Evolutionary conservation across 2,329 filamentous ascomycete species (phyloP).

Genomic region (Eutypella sp.): DNA sequence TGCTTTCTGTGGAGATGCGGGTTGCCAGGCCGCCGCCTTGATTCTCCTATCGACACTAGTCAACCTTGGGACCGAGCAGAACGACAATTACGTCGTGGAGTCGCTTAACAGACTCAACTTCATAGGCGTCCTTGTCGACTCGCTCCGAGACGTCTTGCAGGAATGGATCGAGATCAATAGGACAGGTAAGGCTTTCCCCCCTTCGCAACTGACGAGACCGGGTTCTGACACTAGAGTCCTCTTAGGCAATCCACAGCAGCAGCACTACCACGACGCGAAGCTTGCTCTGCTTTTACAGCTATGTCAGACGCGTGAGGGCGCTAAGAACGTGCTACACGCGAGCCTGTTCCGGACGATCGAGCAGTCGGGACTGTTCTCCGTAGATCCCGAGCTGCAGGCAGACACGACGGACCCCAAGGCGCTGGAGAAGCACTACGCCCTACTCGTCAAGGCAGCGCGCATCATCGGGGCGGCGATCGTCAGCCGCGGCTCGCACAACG

Average conservation of each 20-base stretch:
- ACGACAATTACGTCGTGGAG: conserved; percentile 71
- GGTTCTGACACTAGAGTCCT: conserved; percentile 10
- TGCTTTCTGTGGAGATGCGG: conserved; percentile 76
- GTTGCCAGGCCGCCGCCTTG: conserved; percentile 79
- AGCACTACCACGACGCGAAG: conserved; percentile 61
- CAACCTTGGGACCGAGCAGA: conserved; percentile 65
- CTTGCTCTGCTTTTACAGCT: conserved; percentile 79
- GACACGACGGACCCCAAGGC: conserved; percentile 65
- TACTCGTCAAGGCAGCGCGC: conserved; percentile 75
- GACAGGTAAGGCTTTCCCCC: conserved; percentile 42
- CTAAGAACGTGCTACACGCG: conserved; percentile 80
- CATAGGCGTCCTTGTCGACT: conserved; percentile 83
- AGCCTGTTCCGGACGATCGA: conserved; percentile 80
- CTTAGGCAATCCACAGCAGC: conserved; percentile 36
- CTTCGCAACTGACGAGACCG: conserved; percentile 8
- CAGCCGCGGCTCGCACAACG: conserved; percentile 75
- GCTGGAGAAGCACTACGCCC: conserved; percentile 74
- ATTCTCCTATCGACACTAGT: conserved; percentile 78
- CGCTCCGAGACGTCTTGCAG: conserved; percentile 68
- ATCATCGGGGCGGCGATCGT: conserved; percentile 80
- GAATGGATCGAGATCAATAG: conserved; percentile 61
- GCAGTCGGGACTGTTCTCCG: conserved; percentile 77
- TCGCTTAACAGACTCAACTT: conserved; percentile 83
- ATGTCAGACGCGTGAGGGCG: conserved; percentile 77
- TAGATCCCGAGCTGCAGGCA: conserved; percentile 88